phyloP scores from a whole-genome alignment of 177 flowering plant genomes.

The Tripterygium wilfordii region DNA sequence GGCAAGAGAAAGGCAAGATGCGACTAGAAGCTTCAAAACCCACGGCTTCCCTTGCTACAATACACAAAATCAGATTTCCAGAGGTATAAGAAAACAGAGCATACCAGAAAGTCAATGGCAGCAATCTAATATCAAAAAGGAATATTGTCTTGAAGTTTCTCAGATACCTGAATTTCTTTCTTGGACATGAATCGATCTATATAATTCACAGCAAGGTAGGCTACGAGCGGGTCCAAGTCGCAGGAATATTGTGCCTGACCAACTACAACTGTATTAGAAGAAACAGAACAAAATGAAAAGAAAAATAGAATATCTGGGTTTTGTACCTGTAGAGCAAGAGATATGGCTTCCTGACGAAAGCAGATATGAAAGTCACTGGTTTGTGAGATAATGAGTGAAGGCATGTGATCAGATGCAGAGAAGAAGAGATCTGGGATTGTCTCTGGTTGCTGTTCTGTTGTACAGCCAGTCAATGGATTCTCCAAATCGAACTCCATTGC shows the following conservation, averaged over 20 bases:
- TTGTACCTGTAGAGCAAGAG: slow-evolving; percentile 36
- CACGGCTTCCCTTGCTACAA: slow-evolving; percentile 62
- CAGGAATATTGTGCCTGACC: slow-evolving; percentile 24
- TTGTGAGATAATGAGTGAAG: slow-evolving; percentile 16
- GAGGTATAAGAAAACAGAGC: not conserved
- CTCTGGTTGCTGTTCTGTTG: slow-evolving; percentile 23
- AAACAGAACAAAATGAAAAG: not conserved
- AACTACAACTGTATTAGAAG: not conserved
- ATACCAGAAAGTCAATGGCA: not conserved
- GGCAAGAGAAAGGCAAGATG: slow-evolving; percentile 53
- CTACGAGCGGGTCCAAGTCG: slow-evolving; percentile 26
- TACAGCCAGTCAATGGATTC: slow-evolving; percentile 37
- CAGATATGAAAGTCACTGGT: slow-evolving; percentile 11
- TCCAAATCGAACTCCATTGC: slow-evolving; percentile 56
- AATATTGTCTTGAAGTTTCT: not conserved
- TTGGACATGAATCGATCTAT: slow-evolving; percentile 59
- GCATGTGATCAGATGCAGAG: slow-evolving; percentile 58
- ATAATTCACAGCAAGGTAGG: slow-evolving; percentile 61
- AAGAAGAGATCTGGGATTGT: slow-evolving; percentile 33
- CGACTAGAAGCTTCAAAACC: slow-evolving; percentile 38
- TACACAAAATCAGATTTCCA: not conserved
- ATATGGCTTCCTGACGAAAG: slow-evolving; percentile 33
- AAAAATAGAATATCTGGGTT: not conserved
- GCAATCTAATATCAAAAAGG: not conserved
- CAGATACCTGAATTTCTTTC: slow-evolving; percentile 38